Evolutionary conservation across 1,284 basidiomycete species (phyloP).

Genomic region (Porodaedalea pini): DNA sequence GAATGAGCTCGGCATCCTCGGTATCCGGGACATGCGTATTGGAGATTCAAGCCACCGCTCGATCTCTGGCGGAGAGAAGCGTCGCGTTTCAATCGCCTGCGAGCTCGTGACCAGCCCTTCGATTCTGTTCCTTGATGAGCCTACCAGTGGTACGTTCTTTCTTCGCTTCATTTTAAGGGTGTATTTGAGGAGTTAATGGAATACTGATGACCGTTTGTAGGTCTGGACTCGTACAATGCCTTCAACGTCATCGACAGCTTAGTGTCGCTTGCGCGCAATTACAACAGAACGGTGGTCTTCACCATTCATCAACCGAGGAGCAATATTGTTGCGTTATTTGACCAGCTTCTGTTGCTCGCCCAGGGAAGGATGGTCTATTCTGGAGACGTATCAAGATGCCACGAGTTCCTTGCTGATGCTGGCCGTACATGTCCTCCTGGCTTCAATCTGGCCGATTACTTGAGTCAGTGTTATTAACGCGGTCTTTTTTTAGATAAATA

Average conservation of each 20-base stretch:
- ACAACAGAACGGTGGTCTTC: constrained; percentile 94
- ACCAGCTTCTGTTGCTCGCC: constrained; percentile 85
- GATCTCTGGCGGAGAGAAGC: constrained; percentile 95
- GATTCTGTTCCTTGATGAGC: constrained; percentile 95
- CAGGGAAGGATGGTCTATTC: constrained; percentile 83
- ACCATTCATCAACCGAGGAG: constrained; percentile 98
- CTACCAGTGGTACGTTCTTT: constrained; percentile 74
- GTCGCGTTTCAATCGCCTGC: constrained; percentile 95
- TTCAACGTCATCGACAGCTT: constrained; percentile 91
- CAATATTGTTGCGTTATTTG: constrained; percentile 95
- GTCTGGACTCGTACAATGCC: constrained; percentile 93
- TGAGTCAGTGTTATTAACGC: constrained; percentile 56
- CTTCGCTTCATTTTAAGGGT: neutral
- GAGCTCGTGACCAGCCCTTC: constrained; percentile 95
- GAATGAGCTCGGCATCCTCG: constrained; percentile 90
- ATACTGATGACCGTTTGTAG: constrained; percentile 35
- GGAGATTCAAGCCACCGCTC: constrained; percentile 81
- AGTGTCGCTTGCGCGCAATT: constrained; percentile 80
- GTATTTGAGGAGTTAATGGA: neutral
- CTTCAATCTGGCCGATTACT: constrained; percentile 94
- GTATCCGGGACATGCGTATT: constrained; percentile 87
- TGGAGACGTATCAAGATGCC: constrained; percentile 70
- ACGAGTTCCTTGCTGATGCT: constrained; percentile 76
- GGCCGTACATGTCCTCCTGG: constrained; percentile 89
- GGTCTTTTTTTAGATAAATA: constrained; percentile 8